Base-by-base conservation (phyloP, 148 eudicot species). In the Nyssa sinensis region DNA sequence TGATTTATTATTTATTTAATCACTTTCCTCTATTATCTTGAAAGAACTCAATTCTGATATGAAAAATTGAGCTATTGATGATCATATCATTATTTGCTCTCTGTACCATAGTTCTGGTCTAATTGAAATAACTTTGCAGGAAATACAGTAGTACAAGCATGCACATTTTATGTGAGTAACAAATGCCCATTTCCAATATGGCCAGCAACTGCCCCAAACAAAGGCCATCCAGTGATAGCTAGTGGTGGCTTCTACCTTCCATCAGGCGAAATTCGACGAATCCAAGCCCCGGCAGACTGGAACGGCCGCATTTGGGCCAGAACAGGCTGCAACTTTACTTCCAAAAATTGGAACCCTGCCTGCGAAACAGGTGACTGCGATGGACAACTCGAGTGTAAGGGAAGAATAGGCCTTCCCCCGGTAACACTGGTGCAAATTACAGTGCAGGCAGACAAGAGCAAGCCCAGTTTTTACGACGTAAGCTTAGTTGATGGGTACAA, bases 401-500 rank as follows among this genome's bases (percentile, higher is more conserved):
- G 96, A 7, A 71, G 71, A 14, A 87, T 82, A 32, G 93, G 96
- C 61, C 77, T 51, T 19, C 93, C 96, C 0, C 96, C 96, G 0
- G 96, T 67, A 17, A 91, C 97, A 17, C 67, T 91, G 3, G 85
- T 91, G 0, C 87, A 91, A 74, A n/a, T 91, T 37, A 35, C 91
- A 3, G 79, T 90, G 10, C 86, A 76, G 27, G 59, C 77, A 0
- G 87, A 89, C 75, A 82, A 84, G 72, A 62, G 61, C 30, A 84
- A 87, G 24, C 91, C 91, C 0, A 89, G 86, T 60, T 87, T 69
- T 60, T 91, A 83, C 75, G 93, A 91, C 31, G 91, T 91, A 27
- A 89, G 97, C 61, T 69, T 91, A 0, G 97, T 89, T 0, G 97
- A 91, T 57, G 93, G 97, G 57, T 89, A 91, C 72, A 91, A 89